These are phyloP conservation scores for Aphanomyces astaci DNA, from an alignment of 352 stramenopile species.

Conservation along the genomic window DNA sequence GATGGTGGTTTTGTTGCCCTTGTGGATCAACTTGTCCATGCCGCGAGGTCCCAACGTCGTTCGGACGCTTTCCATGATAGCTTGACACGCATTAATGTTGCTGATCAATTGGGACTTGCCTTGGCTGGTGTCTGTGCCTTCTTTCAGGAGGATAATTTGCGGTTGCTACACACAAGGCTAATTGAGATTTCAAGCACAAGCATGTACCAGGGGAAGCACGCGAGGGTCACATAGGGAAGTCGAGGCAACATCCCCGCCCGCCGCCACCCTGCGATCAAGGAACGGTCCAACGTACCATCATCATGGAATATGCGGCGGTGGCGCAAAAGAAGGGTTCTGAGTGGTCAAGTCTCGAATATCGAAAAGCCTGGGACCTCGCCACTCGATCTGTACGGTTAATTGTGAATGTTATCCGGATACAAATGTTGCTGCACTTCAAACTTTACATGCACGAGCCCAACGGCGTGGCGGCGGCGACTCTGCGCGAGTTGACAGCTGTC, in stretches of 20 bases:
- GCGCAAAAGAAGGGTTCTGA: slow-evolving; percentile 24
- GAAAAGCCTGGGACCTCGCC: neutral
- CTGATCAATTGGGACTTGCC: slow-evolving; percentile 93
- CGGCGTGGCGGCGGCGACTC: neutral
- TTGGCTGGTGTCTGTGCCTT: slow-evolving; percentile 98
- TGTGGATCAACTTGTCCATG: slow-evolving; percentile 99
- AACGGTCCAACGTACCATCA: slow-evolving; percentile 45
- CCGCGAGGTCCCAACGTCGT: slow-evolving; percentile 96
- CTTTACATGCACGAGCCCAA: neutral
- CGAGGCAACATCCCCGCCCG: no score
- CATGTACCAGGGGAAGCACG: neutral
- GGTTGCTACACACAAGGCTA: slow-evolving; percentile 61
- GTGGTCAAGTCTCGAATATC: slow-evolving; percentile 15
- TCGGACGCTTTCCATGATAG: slow-evolving; percentile 95
- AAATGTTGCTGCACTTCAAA: neutral
- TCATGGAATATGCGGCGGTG: slow-evolving; percentile 29
- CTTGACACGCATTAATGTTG: slow-evolving; percentile 87
- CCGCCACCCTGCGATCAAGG: neutral
- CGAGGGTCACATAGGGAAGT: no score
- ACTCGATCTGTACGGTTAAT: neutral
- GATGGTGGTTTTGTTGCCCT: slow-evolving; percentile 91
- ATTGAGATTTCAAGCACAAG: no score
- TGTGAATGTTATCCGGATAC: neutral
- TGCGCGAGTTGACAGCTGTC: neutral
- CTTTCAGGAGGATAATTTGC: slow-evolving; percentile 97